phyloP scores from a whole-genome alignment of 495 filamentous ascomycete genomes.

The Aspergillus saccharolyticus region DNA sequence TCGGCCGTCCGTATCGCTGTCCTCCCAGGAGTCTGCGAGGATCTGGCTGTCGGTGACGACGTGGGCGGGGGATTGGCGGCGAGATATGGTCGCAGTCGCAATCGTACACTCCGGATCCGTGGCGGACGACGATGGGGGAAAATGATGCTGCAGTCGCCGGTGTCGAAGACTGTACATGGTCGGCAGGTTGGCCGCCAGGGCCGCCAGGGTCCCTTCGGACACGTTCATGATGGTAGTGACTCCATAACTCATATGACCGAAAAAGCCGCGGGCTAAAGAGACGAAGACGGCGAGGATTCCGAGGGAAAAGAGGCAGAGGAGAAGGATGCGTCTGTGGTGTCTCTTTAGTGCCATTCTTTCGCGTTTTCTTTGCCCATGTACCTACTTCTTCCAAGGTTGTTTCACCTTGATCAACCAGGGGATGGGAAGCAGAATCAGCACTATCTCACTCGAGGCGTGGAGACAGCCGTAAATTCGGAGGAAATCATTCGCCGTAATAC shows the following conservation, averaged over 20 bases:
- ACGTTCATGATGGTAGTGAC: slow-evolving; percentile 16
- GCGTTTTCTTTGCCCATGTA: too few species aligned
- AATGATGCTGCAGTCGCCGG: too few species aligned
- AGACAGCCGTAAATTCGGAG: slow-evolving; percentile 7
- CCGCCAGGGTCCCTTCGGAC: background rate
- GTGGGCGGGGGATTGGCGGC: background rate
- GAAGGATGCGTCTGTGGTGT: slow-evolving; percentile 6
- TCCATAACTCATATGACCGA: slow-evolving; percentile 55
- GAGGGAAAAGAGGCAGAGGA: slow-evolving; percentile 9
- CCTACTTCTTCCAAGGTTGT: slow-evolving; percentile 7
- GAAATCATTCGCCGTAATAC: slow-evolving; percentile 6
- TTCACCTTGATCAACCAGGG: slow-evolving; percentile 10
- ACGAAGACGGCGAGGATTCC: background rate
- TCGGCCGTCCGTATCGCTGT: background rate
- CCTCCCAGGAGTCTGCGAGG: background rate
- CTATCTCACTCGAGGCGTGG: slow-evolving; percentile 13
- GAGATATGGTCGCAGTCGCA: too few species aligned
- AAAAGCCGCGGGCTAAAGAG: slow-evolving; percentile 41
- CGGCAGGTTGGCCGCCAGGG: background rate
- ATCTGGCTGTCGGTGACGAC: background rate
- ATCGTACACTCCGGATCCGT: background rate
- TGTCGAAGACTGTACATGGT: background rate
- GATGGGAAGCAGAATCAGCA: slow-evolving; percentile 15
- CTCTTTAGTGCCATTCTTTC: too few species aligned
- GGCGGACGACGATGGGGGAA: background rate